Evolutionary conservation across 2,329 filamentous ascomycete genomes (phyloP).

Genomic region (Phymatotrichopsis omnivora): DNA sequence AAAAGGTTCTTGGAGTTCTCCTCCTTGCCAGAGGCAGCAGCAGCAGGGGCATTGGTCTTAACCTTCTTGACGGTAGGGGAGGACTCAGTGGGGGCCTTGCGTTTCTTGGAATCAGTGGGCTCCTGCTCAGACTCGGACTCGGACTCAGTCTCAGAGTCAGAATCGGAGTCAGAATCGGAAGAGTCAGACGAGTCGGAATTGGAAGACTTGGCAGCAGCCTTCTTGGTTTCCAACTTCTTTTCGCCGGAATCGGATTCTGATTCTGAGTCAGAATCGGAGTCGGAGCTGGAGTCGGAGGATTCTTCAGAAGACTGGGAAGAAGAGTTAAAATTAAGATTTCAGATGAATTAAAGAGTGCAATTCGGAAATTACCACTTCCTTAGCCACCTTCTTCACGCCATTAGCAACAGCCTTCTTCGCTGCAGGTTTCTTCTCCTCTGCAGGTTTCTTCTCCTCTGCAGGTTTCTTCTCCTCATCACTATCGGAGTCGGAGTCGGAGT

Average conservation of each 20-base stretch:
- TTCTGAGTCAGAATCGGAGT: constrained; percentile 35
- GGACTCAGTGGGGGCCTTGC: constrained; percentile 47
- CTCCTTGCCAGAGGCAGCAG: constrained; percentile 31
- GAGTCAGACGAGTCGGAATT: constrained; percentile 15
- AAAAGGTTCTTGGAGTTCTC: constrained; percentile 58
- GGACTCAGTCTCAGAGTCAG: constrained; percentile 36
- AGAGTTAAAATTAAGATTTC: constrained; percentile 19
- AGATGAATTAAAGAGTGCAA: constrained; percentile 34
- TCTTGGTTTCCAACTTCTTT: constrained; percentile 13
- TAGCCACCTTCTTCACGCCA: constrained; percentile 38
- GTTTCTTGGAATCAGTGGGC: constrained; percentile 49
- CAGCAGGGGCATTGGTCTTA: constrained; percentile 47
- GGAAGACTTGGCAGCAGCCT: constrained; percentile 24
- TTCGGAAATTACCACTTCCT: constrained; percentile 28
- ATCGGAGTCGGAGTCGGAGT: constrained; percentile 41
- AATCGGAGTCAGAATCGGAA: constrained; percentile 24
- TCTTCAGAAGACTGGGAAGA: constrained; percentile 25
- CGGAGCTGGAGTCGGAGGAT: constrained; percentile 33
- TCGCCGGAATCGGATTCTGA: constrained; percentile 24
- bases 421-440: constrained; percentile 37
- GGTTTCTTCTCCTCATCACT: constrained; percentile 38
- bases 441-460: constrained; percentile 47
- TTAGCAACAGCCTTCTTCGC: constrained; percentile 50
- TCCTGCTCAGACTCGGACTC: constrained; percentile 39
- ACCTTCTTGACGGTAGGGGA: constrained; percentile 53